Base-by-base conservation (phyloP, 1,284 basidiomycete species). In the Grifola frondosa region DNA sequence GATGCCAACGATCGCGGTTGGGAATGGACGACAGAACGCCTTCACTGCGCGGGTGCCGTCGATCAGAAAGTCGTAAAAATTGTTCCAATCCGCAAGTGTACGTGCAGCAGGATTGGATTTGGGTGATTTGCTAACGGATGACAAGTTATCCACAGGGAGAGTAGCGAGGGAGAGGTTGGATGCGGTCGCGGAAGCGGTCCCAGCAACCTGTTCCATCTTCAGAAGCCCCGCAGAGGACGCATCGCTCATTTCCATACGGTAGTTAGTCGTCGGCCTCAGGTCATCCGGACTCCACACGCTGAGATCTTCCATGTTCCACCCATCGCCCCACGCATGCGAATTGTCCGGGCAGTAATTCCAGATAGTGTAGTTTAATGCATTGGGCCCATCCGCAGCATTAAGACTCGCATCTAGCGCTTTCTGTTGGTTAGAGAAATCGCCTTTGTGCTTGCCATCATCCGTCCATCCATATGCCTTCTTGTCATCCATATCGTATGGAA, bases 261-360 rank as follows among this genome's bases (percentile, higher is more conserved):
- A 53, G 12, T 50, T 53, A 4, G 50, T 56, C 25, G 51, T 58
- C 42, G 55, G 64, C 55, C 61, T 67, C 54, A 81, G 51, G 61
- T 96, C 95, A 59, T 96, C 91, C 3, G 62, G 54, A 54, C 86
- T 88, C 91, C 91, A 98, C 10, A 96, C 54, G 49, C 91, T 94
- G 44, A 98, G 67, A 67, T 98, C 96, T 68, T 99, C 96, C 65
- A 91, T 83, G 63, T 98, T 95, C 95, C 95, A 99, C 3, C 84
- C 83, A 63, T 98, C 96, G 15, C 95, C 93, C 91, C 91, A 97
- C 58, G 80, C 67, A 62, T 97, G 93, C 19, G 73, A 77, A 60
- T 75, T 78, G 51, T 88, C 84, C 0, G 91, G 76, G 42, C 85
- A 86, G 60, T 98, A 98, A 20, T 84, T 94, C 96, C 96, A 98